Evolutionary conservation across 2,329 filamentous ascomycete species (phyloP).

Genomic region (Neonectria faginata): DNA sequence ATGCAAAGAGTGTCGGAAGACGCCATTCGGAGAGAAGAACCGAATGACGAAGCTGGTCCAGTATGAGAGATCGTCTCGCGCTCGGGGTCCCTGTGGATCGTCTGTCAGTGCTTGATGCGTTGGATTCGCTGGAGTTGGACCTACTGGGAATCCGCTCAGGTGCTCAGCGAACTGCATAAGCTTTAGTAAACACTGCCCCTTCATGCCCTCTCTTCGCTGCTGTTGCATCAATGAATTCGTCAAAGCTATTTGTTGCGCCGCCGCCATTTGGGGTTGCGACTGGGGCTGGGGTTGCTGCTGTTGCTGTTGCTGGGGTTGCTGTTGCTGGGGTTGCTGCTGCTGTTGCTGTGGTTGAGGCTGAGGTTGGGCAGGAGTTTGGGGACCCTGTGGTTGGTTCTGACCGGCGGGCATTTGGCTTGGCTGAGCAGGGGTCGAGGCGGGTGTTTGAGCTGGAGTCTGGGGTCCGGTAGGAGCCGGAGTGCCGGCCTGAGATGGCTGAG

Average conservation of each 20-base stretch:
- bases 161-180: constrained; percentile 73
- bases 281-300: constrained; percentile 51
- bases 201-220: constrained; percentile 64
- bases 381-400: constrained; percentile 51
- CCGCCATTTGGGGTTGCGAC: constrained; percentile 36
- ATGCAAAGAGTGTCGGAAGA: constrained; percentile 79
- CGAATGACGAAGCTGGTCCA: constrained; percentile 84
- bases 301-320: constrained; percentile 49
- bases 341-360: constrained; percentile 47
- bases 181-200: constrained; percentile 68
- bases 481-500: constrained; percentile 56
- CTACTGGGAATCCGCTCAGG: constrained; percentile 67
- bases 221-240: constrained; percentile 55
- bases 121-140: constrained; percentile 30
- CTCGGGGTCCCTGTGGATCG: constrained; percentile 62
- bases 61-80: constrained; percentile 75
- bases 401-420: constrained; percentile 46
- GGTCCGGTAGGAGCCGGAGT: constrained; percentile 58
- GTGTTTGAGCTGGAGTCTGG: constrained; percentile 62
- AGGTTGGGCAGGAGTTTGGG: constrained; percentile 51
- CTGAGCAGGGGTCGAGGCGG: constrained; percentile 54
- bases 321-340: constrained; percentile 45
- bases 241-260: constrained; percentile 48
- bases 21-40: constrained; percentile 83
- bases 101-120: constrained; percentile 14